Percentiles rank a stretch among this genome's conserved stretches.
These are phyloP conservation scores for Dictyostelium firmibasis DNA, from an alignment of 78 protist species.

Conservation along the genomic window DNA sequence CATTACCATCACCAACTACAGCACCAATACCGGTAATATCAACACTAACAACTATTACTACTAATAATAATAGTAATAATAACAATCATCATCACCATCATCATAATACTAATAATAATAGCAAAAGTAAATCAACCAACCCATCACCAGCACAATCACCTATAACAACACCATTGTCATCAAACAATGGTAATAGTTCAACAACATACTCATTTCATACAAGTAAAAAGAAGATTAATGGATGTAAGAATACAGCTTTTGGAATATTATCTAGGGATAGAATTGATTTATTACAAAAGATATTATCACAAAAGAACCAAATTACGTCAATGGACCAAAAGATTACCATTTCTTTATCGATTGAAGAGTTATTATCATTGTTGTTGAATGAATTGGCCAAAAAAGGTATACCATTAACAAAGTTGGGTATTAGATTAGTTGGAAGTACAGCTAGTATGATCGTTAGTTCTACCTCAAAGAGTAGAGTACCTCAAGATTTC, in stretches of 20 bases:
- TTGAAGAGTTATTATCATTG: slow-evolving; percentile 46
- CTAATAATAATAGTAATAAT: neutral
- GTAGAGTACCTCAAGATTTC: neutral
- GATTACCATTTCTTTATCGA: slow-evolving; percentile 44
- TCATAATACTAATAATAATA: neutral
- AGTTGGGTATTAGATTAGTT: slow-evolving; percentile 48
- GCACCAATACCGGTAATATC: neutral
- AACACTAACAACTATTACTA: neutral
- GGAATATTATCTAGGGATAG: slow-evolving; percentile 49
- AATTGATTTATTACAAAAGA: slow-evolving; percentile 4
- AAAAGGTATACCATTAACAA: slow-evolving; percentile 5
- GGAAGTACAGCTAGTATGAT: slow-evolving; percentile 59
- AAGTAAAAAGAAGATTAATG: slow-evolving; percentile 19
- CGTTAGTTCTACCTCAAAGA: neutral
- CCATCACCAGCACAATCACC: slow-evolving; percentile 1
- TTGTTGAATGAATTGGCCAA: neutral
- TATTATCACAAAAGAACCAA: slow-evolving; percentile 43
- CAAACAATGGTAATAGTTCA: neutral
- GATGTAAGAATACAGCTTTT: slow-evolving; percentile 52
- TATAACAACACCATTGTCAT: neutral
- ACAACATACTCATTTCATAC: neutral
- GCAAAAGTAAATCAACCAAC: neutral
- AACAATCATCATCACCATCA: neutral
- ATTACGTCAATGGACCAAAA: slow-evolving; percentile 44
- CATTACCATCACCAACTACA: neutral